A percentile compares a stretch with the other conserved stretches of the same genome.
phyloP scores from a whole-genome alignment of 2,329 filamentous ascomycete species.

The Fusarium sp. region DNA sequence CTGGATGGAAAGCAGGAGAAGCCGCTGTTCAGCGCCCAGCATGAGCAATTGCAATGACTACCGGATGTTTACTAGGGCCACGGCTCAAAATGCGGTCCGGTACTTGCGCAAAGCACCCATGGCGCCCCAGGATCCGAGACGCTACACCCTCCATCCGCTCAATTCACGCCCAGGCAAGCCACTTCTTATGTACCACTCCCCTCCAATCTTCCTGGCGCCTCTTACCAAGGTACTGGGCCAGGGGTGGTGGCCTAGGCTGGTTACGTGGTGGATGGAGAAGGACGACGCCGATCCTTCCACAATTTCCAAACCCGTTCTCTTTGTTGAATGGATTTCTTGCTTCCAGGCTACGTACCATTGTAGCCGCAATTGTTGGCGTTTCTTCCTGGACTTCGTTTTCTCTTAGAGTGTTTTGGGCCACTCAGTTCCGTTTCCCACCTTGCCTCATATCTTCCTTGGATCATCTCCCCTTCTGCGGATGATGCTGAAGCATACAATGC shows the following conservation, averaged over 20 bases:
- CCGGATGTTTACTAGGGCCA: constrained; percentile 33
- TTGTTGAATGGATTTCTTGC: constrained; percentile 16
- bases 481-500: constrained; percentile 3
- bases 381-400: constrained; percentile 19
- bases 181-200: constrained; percentile 36
- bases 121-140: constrained; percentile 31
- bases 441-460: constrained; percentile 26
- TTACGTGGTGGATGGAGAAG: constrained; percentile 31
- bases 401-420: constrained; percentile 35
- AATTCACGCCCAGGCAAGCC: constrained; percentile 41
- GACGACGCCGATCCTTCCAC: constrained; percentile 40
- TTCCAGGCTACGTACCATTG: constrained; percentile 2
- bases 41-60: constrained; percentile 19
- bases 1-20: constrained; percentile 16
- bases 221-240: constrained; percentile 42
- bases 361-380: constrained; percentile 5
- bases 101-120: constrained; percentile 33
- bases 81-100: constrained; percentile 27
- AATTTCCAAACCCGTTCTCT: constrained; percentile 38
- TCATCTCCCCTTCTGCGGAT: neutral
- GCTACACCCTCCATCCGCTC: constrained; percentile 19
- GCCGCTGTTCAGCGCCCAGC: constrained; percentile 33
- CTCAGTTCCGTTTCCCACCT: constrained; percentile 23
- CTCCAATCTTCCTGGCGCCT: constrained; percentile 41
- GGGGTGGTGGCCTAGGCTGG: constrained; percentile 22